Evolutionary conservation across 495 filamentous ascomycete species (phyloP), one percentile per base, ranked within the genome.

Genomic region (Saxophila tyrrhenica): DNA sequence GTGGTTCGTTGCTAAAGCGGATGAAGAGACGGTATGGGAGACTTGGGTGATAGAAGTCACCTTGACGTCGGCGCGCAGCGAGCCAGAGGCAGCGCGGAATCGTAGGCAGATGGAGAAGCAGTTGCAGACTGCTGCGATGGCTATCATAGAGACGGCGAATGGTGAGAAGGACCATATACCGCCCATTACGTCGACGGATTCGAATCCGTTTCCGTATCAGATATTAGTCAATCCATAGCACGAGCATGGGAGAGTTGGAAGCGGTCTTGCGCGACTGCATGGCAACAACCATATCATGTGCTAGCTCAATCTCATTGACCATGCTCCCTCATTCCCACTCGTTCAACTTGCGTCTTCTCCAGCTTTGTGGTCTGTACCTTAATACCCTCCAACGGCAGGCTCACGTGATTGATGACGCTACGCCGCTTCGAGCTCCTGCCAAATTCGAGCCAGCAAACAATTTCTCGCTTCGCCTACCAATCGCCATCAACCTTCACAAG

Each of bases 1-100:
- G 24, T 69, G 65, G 3, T 94, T 87, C 85, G 90, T 90, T 60
- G 73, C 73, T 25, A 87, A 86, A 63, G 81, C 79, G 3, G 88
- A 92, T 48, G 89, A 98, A 65, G 91, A 95, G 66, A 81, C 96
- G 1, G 92, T 87, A 61, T 98, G 92, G 92, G 92, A 98, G 75
- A 82, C 80, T 58, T 98, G 92, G 92, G 84, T 84, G 21, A 68
- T 97, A 60, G 88, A 90, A 67, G 87, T 97, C 29, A 94, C 89
- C 10, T 78, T 97, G 23, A 86, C 89, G 1, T 90, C 84, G 49
- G 89, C 90, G 29, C 72, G 84, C 66, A 95, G 88, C 3, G 94
- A 97, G 58, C 22, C 50, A 3, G 58, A 57, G 22, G 58, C 50
- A 8, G 55, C 21, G 45, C 46, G 51, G 50, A 61, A 57, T 54